Evolutionary conservation across 148 eudicot genomes (phyloP).

Genomic region (Camellia sinensis): DNA sequence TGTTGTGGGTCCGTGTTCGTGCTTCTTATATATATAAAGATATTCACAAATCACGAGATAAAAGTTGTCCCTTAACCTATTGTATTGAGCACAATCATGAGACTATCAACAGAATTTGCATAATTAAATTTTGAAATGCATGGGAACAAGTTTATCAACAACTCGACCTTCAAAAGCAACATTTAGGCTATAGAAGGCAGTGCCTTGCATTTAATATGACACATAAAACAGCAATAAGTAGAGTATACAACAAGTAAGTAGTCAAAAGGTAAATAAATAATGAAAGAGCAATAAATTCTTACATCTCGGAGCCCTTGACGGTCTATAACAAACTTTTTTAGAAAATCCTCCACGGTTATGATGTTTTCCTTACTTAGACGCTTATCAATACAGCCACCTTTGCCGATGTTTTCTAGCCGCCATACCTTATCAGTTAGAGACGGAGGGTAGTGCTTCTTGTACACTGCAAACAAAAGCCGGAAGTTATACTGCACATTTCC

Average conservation of each 20-base stretch:
- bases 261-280: background rate
- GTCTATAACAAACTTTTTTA: slow-evolving; percentile 16
- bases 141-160: too few species aligned
- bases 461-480: slow-evolving; percentile 21
- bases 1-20: too few species aligned
- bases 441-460: slow-evolving; percentile 25
- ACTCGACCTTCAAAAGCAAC: too few species aligned
- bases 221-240: background rate
- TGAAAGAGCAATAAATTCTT: slow-evolving; percentile 5
- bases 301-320: slow-evolving; percentile 29
- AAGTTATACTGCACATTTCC: background rate
- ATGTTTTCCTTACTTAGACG: slow-evolving; percentile 17
- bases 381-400: slow-evolving; percentile 8
- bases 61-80: background rate
- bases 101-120: background rate
- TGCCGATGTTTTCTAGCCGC: slow-evolving; percentile 23
- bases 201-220: too few species aligned
- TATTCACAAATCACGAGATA: background rate
- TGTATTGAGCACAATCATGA: background rate
- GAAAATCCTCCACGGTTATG: slow-evolving; percentile 28
- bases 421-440: slow-evolving; percentile 20
- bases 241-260: background rate
- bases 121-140: background rate
- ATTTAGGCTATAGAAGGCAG: too few species aligned
- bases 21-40: too few species aligned